Evolutionary conservation across 2,329 filamentous ascomycete genomes (phyloP).

Genomic region (Monilinia fructigena): DNA sequence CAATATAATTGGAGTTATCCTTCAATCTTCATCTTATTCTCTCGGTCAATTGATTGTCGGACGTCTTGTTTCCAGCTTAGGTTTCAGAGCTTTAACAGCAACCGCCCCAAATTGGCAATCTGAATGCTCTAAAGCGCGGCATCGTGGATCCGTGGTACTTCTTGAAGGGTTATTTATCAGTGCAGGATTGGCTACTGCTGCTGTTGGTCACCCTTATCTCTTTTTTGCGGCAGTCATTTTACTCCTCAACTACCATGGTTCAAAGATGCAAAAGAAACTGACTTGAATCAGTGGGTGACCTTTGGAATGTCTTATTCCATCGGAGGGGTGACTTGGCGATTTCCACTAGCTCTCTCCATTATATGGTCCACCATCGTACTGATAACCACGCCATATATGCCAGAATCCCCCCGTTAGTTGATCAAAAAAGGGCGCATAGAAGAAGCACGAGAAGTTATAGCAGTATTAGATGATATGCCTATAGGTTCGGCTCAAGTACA

Average conservation of each 20-base stretch:
- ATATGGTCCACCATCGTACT: constrained; percentile 60
- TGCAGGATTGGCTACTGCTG: constrained; percentile 41
- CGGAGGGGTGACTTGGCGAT: constrained; percentile 55
- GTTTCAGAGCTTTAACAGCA: constrained; percentile 51
- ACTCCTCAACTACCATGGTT: constrained; percentile 3
- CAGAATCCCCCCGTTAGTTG: constrained; percentile 52
- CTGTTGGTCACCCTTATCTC: constrained; percentile 16
- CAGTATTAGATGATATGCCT: constrained; percentile 44
- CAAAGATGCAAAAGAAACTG: constrained; percentile 13
- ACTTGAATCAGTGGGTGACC: constrained; percentile 55
- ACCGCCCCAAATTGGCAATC: constrained; percentile 60
- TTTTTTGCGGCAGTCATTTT: constrained; percentile 3
- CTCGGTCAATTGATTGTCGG: constrained; percentile 55
- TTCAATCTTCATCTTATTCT: constrained; percentile 45
- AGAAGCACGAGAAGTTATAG: constrained; percentile 47
- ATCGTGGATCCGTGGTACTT: constrained; percentile 59
- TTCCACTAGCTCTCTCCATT: constrained; percentile 59
- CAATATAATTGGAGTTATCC: constrained; percentile 55
- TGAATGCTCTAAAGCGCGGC: constrained; percentile 56
- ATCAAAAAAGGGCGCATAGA: constrained; percentile 46
- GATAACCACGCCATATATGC: constrained; percentile 50
- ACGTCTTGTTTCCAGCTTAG: constrained; percentile 50
- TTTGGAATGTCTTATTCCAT: constrained; percentile 54
- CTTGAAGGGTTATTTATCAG: constrained; percentile 59
- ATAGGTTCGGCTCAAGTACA: constrained; percentile 54